Conservation (phyloP, 2,329 filamentous ascomycete genomes). For the Fusarium foetens region DNA sequence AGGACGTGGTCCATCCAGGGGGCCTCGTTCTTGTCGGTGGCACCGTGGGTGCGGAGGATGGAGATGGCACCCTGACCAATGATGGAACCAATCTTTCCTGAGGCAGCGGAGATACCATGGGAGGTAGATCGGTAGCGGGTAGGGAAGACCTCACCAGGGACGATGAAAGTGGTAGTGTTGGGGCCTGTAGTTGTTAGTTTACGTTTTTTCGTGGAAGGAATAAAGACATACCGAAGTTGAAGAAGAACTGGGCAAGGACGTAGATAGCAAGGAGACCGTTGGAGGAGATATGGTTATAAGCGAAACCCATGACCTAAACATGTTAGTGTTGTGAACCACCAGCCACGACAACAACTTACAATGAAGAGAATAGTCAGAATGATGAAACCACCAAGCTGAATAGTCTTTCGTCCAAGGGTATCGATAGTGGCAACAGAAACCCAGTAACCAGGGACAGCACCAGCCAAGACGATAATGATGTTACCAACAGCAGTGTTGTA, state of each 20-base stretch:
- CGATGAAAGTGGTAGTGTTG: slow-evolving; percentile 67
- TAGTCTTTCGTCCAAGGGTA: slow-evolving; percentile 79
- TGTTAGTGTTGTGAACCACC: background rate
- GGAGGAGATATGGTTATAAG: slow-evolving; percentile 62
- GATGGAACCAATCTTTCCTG: slow-evolving; percentile 66
- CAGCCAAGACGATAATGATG: slow-evolving; percentile 80
- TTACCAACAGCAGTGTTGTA: slow-evolving; percentile 82
- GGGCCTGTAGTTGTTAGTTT: slow-evolving; percentile 49
- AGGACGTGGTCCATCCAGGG: slow-evolving; percentile 84
- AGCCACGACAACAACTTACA: slow-evolving; percentile 8
- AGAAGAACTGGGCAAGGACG: slow-evolving; percentile 67
- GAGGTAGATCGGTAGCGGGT: slow-evolving; percentile 67
- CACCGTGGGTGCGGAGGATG: slow-evolving; percentile 60
- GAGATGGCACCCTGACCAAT: slow-evolving; percentile 68
- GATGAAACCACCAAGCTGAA: slow-evolving; percentile 73
- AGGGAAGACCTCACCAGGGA: slow-evolving; percentile 67
- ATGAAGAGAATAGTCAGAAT: slow-evolving; percentile 70
- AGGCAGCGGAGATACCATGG: slow-evolving; percentile 66
- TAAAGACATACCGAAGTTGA: slow-evolving; percentile 59
- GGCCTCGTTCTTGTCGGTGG: slow-evolving; percentile 49
- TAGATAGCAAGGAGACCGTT: slow-evolving; percentile 66
- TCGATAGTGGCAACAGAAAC: slow-evolving; percentile 79
- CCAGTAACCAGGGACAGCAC: slow-evolving; percentile 86
- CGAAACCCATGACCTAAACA: slow-evolving; percentile 66
- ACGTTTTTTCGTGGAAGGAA: too few species aligned